Conservation (phyloP, 805 yeast species). For the Wickerhamomyces strasburgensis region DNA sequence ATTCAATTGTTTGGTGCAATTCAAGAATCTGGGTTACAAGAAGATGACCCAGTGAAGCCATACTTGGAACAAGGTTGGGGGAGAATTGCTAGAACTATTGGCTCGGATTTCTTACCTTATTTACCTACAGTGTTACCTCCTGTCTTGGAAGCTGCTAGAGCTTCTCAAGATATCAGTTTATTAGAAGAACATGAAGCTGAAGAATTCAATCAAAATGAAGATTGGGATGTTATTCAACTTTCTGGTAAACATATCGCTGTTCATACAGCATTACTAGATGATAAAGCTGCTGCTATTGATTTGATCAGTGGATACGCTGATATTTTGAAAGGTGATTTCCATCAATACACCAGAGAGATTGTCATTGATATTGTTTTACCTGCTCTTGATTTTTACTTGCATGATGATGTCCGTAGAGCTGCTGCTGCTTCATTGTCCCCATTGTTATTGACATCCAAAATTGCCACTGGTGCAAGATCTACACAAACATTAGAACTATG, state of each 20-base stretch:
- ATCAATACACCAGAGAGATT: slow-evolving; percentile 75
- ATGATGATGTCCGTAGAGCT: slow-evolving; percentile 91
- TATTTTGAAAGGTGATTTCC: slow-evolving; percentile 75
- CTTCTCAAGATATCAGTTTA: slow-evolving; percentile 82
- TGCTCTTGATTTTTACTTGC: slow-evolving; percentile 83
- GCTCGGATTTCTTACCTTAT: slow-evolving; percentile 79
- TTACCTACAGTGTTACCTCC: slow-evolving; percentile 86
- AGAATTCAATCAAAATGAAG: slow-evolving; percentile 76
- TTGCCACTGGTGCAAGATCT: slow-evolving; percentile 45
- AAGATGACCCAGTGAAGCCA: slow-evolving; percentile 82
- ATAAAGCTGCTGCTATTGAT: slow-evolving; percentile 90
- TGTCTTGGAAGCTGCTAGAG: slow-evolving; percentile 78
- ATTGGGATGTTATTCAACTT: slow-evolving; percentile 90
- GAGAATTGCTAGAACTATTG: slow-evolving; percentile 80
- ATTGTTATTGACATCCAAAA: slow-evolving; percentile 56
- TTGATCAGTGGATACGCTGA: slow-evolving; percentile 79
- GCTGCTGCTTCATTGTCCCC: slow-evolving; percentile 83
- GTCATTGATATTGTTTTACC: slow-evolving; percentile 79
- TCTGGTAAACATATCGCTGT: slow-evolving; percentile 93
- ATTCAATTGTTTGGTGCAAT: slow-evolving; percentile 66
- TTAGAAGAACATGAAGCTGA: slow-evolving; percentile 88
- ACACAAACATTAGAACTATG: slow-evolving; percentile 63
- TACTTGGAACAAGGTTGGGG: slow-evolving; percentile 96
- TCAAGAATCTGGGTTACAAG: slow-evolving; percentile 53
- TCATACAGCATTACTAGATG: slow-evolving; percentile 91